Base-by-base conservation (phyloP, 495 filamentous ascomycete species). In the Lasiosphaeria miniovina region DNA sequence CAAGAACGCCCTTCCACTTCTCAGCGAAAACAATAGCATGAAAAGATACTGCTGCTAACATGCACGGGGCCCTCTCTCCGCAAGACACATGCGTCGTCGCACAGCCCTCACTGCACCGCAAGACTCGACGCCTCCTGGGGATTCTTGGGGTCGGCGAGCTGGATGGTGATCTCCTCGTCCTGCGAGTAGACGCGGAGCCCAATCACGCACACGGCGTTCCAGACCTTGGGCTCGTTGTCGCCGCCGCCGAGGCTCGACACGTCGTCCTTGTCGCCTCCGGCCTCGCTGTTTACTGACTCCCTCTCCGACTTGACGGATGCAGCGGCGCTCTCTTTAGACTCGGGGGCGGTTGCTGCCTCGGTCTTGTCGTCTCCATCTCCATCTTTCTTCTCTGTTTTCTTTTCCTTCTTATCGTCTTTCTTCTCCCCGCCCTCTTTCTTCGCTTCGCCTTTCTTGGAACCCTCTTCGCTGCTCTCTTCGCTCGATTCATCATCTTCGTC, bases 131-230 rank as follows among this genome's bases (percentile, higher is more conserved):
- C 65, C 43, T 60, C 62, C 52, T 71, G 64, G 0, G 60, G 57
- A 35, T 71, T 65, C 36, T 70, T 58, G 38, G 73, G 68, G 54
- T 64, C 71, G 24, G 72, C 66, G 2, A 80, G 69, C 55, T 73
- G 64, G 52, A 80, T 74, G 35, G 58, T 60, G 33, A 75, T 72
- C 14, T 73, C 67, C 7, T 68, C 62, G 24, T 74, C 74, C 58
- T 75, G 69, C n/a, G 67, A 64, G 63, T 74, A 81, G 10, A 83
- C 77, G 12, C 80, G 66, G 9, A 83, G 66, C 0, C 80, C 80
- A 36, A 83, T 65, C 12, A 81, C 78, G 59, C 77, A 81, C 5
- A 82, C 72, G 8, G 80, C 80, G 59, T 82, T 81, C 80, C 80
- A 83, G 3, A 76, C 75, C 58, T 76, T 15, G 10, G 49, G 50